Evolutionary conservation across 148 eudicot species (phyloP), one percentile per base, ranked within the genome.

Genomic region (Cornus suecica): DNA sequence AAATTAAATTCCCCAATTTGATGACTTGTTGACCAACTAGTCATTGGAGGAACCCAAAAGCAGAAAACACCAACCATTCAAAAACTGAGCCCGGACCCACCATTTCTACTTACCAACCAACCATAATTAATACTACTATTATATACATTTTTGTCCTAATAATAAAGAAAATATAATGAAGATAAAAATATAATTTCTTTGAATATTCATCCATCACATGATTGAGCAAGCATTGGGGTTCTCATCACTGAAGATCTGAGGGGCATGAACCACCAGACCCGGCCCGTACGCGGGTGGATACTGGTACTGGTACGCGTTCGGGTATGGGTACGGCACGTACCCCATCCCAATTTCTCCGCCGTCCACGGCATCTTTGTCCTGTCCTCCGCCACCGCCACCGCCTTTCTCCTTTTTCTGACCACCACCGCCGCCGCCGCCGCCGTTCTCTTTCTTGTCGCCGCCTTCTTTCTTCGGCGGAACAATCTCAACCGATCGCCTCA

Each of bases 401-500:
- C 72, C 79, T 4, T 76, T 66, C 61, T 72, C 77, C 31, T 80
- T 79, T 66, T 66, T 66, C 10, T 68, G 54, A 14, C 34, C 72
- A n/a, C 68, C 66, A 14, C 34, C 72, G 30, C 68, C 51, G 25
- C 58, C 34, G 30, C 66, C 64, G 22, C 48, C 82, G 14, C 69
- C 73, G 14, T 69, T 73, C 31, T 77, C 76, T 22, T 83, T 71
- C 68, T 79, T 65, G 13, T 81, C 79, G 25, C 78, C 78, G 22
- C 77, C 77, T 2, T 84, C 86, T 52, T 94, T 87, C 90, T 90
- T 90, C n/a, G 87, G 86, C 1, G 87, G 89, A 15, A 86, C 79
- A 4, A 92, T 80, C 77, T 94, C 90, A 15, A 94, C 88, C 0
- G 76, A 22, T 68, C 77, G 85, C 70, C 84, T 88, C 28, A 92